Base-by-base conservation (phyloP, 2,329 filamentous ascomycete species). In the Magnaporthiopsis poae region DNA sequence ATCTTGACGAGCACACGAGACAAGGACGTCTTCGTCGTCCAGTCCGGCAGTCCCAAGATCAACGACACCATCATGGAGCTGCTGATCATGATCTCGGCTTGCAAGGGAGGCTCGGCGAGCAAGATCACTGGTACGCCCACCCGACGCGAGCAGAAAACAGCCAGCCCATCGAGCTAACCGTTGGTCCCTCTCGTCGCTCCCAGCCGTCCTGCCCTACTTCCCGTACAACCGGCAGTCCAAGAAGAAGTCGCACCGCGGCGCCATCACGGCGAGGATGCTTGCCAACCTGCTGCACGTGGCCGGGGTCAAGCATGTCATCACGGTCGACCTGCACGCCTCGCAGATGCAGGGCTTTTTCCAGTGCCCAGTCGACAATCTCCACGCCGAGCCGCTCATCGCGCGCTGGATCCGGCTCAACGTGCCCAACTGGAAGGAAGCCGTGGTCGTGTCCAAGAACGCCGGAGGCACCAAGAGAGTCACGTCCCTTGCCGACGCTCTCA, bases 271-370 rank as follows among this genome's bases (percentile, higher is more conserved):
- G 66, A 89, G 94, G 71, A 96, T 99, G 92, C 86, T 99, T 65
- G 94, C 95, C 68, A 99, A 99, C 77, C 86, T 98, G 64, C 87
- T 99, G 71, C 86, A 90, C 68, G 90, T 99, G 67, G 95, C 95
- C 65, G 95, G 95, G 66, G 92, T 99, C 71, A 92, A 96, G 79
- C 95, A 99, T 81, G 91, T 99, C 76, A 93, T 99, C 73, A 99
- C 95, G 21, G 90, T 99, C 74, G 95, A 99, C 75, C 85, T 99
- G 36, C 95, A 99, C 80, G 91, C 91, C 65, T 92, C 90, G n/a
- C 95, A 98, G 80, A 98, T 98, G 92, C 95, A 99, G 80, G 95
- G 95, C 67, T 99, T 99, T 81, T 99, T 99, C 84, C 91, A 91
- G 74, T 96, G 94, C 72, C 95, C 95, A 0, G 94, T 99, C 68